Percentiles rank a stretch among this genome's conserved stretches.
Evolutionary conservation across 441 rosid species (phyloP).

Genomic region (Sinapis alba): DNA sequence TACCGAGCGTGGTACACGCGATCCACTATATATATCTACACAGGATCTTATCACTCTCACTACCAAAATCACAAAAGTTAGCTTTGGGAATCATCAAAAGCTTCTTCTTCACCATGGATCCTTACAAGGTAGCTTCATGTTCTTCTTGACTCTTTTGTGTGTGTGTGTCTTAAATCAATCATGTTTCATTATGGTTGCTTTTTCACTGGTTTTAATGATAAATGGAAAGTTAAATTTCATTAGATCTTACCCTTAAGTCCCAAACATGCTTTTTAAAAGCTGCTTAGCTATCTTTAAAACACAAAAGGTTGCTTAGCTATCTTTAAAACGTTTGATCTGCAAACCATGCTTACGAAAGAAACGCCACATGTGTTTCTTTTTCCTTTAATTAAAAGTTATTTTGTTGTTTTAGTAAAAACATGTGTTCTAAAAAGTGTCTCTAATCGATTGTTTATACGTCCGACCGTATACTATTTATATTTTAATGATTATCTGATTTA

Average conservation of each 20-base stretch:
- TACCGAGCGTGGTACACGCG: constrained; percentile 15
- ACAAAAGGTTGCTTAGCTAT: background rate
- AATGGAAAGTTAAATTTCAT: background rate
- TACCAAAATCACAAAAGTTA: constrained; percentile 1
- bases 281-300: background rate
- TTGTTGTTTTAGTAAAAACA: background rate
- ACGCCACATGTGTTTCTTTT: constrained; percentile 9
- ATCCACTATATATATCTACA: constrained; percentile 26
- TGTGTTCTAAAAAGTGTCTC: background rate
- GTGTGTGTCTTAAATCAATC: background rate
- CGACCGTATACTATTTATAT: background rate
- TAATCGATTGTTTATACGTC: constrained; percentile 8
- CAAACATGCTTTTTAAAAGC: background rate
- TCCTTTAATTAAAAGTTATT: background rate
- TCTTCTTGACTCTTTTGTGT: background rate
- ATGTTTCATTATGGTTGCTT: background rate
- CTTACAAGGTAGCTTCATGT: constrained; percentile 60
- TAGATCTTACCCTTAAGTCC: background rate
- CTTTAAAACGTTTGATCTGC: constrained; percentile 27
- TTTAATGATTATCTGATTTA: background rate
- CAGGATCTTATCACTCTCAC: constrained; percentile 33
- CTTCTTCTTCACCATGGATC: constrained; percentile 57
- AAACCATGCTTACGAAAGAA: constrained; percentile 8
- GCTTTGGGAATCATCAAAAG: constrained; percentile 6
- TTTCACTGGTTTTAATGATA: background rate